These are phyloP conservation scores for Pelargonium australe DNA, from an alignment of 441 rosid genomes.

Conservation along the genomic window DNA sequence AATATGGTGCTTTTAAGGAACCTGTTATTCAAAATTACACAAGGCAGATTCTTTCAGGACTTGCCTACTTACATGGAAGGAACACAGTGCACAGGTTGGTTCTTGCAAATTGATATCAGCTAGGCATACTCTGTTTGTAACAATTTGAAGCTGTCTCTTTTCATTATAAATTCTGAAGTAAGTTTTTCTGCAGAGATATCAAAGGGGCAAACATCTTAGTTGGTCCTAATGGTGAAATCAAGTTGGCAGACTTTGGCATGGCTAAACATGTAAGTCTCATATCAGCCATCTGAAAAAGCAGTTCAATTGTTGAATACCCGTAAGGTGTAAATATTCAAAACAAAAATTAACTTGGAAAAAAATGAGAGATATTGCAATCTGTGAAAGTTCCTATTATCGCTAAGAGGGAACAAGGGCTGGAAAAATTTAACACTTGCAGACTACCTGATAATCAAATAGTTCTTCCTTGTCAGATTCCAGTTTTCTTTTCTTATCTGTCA, in stretches of 20 bases:
- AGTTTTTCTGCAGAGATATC: slow-evolving; percentile 58
- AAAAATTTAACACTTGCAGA: neutral
- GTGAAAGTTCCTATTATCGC: neutral
- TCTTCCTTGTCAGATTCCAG: neutral
- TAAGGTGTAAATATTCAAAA: neutral
- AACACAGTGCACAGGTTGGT: slow-evolving; percentile 84
- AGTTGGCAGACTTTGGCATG: slow-evolving; percentile 96
- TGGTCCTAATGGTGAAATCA: slow-evolving; percentile 90
- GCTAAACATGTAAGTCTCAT: slow-evolving; percentile 75
- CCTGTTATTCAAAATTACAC: slow-evolving; percentile 93
- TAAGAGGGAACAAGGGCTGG: neutral
- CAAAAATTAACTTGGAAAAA: neutral
- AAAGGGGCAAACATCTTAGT: slow-evolving; percentile 96
- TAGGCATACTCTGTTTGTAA: neutral
- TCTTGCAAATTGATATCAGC: neutral
- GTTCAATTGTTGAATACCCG: slow-evolving; percentile 4
- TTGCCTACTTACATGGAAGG: slow-evolving; percentile 80
- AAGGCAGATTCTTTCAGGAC: slow-evolving; percentile 77
- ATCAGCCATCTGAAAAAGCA: slow-evolving; percentile 1
- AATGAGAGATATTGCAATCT: neutral
- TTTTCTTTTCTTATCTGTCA: too few relatives aligned
- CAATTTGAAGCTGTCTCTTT: neutral
- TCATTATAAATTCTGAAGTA: neutral
- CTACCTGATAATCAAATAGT: neutral
- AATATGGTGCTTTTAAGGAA: slow-evolving; percentile 82